Evolutionary conservation across 2,329 filamentous ascomycete genomes (phyloP).

Genomic region (Colletotrichum graminicola): DNA sequence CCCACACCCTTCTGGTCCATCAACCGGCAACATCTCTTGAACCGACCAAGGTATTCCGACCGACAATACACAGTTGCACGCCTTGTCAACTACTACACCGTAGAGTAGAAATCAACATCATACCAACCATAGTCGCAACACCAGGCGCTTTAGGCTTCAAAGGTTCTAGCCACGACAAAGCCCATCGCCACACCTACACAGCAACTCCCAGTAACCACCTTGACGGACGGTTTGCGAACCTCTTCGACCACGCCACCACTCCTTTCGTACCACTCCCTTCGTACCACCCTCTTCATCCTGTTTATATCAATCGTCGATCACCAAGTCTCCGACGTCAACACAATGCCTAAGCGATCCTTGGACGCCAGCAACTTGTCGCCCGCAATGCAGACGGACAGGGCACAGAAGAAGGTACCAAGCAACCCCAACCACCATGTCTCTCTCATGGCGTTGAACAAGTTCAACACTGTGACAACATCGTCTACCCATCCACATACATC

Average conservation of each 20-base stretch:
- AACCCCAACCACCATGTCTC: not conserved
- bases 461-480: too few species aligned
- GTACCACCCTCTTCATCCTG: not conserved
- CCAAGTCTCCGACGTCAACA: slow-evolving; percentile 27
- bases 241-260: not conserved
- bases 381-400: slow-evolving; percentile 49
- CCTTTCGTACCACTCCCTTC: not conserved
- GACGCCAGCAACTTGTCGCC: slow-evolving; percentile 46
- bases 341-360: slow-evolving; percentile 57
- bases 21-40: not conserved
- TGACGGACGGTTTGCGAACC: not conserved
- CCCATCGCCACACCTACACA: slow-evolving; percentile 16
- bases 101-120: too few species aligned
- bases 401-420: slow-evolving; percentile 48
- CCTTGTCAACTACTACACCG: not conserved
- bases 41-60: not conserved
- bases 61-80: not conserved
- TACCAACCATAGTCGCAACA: not conserved
- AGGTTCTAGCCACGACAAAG: slow-evolving; percentile 39
- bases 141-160: slow-evolving; percentile 27
- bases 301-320: slow-evolving; percentile 32
- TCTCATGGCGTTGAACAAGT: not conserved
- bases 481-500: too few species aligned
- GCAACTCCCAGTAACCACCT: not conserved
- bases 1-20: slow-evolving; percentile 19